Evolutionary conservation across 2,329 filamentous ascomycete genomes (phyloP).

Genomic region (Fusarium sp.): DNA sequence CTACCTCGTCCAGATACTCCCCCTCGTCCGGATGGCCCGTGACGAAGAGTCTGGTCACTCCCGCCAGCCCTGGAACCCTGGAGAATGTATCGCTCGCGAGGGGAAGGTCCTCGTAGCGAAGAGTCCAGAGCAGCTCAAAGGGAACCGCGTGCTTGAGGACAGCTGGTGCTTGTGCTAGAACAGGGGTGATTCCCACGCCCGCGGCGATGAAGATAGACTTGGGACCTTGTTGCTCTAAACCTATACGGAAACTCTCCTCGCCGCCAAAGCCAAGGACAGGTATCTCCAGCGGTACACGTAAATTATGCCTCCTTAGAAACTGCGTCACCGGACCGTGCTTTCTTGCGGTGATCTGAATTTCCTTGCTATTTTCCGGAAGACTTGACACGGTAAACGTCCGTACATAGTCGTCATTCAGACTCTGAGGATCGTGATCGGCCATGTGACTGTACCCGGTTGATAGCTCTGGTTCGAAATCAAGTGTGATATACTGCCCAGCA

Average conservation of each 20-base stretch:
- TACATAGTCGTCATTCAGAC: conserved; percentile 85
- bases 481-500: conserved; percentile 80
- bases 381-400: conserved; percentile 86
- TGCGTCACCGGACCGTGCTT: conserved; percentile 75
- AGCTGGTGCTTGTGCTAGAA: conserved; percentile 73
- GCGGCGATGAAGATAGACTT: conserved; percentile 74
- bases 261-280: conserved; percentile 80
- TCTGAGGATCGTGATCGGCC: conserved; percentile 81
- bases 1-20: conserved; percentile 50
- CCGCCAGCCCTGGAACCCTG: conserved; percentile 61
- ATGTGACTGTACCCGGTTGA: conserved; percentile 84
- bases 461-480: conserved; percentile 77
- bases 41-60: conserved; percentile 70
- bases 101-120: conserved; percentile 69
- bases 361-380: conserved; percentile 54
- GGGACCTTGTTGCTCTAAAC: conserved; percentile 33
- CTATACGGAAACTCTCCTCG: conserved; percentile 57
- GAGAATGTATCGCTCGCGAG: conserved; percentile 70
- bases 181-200: conserved; percentile 85
- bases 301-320: conserved; percentile 70
- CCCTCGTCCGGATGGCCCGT: conserved; percentile 60
- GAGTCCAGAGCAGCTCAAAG: conserved; percentile 75
- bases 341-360: conserved; percentile 78
- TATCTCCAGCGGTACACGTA: conserved; percentile 67
- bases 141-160: conserved; percentile 54